Percentiles rank a stretch among this genome's conserved stretches.
Evolutionary conservation across 495 filamentous ascomycete genomes (phyloP).

Genomic region (Trichoderma orchidacearum): DNA sequence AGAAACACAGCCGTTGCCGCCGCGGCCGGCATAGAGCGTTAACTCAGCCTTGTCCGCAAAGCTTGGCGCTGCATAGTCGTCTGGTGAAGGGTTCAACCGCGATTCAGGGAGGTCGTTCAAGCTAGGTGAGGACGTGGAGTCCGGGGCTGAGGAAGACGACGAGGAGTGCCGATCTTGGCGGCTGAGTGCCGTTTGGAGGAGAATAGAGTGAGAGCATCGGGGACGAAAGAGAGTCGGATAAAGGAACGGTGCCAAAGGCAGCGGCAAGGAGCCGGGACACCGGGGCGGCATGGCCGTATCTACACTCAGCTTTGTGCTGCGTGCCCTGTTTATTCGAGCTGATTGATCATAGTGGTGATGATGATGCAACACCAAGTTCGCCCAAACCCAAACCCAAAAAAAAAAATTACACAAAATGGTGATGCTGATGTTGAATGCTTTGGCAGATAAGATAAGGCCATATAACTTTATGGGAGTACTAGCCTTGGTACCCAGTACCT

Average conservation of each 20-base stretch:
- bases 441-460: conserved; percentile 6
- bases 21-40: conserved; percentile 59
- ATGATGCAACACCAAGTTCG: background rate
- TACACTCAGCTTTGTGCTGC: background rate
- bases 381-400: no score
- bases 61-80: conserved; percentile 65
- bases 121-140: background rate
- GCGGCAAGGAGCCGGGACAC: conserved; percentile 24
- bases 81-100: conserved; percentile 63
- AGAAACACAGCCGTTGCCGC: conserved; percentile 85
- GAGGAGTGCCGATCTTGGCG: conserved; percentile 6
- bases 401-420: no score
- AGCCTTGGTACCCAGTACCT: no score
- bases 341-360: background rate
- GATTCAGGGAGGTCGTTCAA: conserved; percentile 23
- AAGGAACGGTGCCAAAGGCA: conserved; percentile 46
- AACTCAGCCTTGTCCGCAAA: conserved; percentile 80
- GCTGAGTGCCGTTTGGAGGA: conserved; percentile 10
- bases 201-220: conserved; percentile 16
- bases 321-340: background rate
- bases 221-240: conserved; percentile 41
- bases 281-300: conserved; percentile 27
- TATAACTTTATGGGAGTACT: no score
- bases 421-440: no score
- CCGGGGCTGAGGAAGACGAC: background rate